Evolutionary conservation across 306 rosid genomes (phyloP), one percentile per base, ranked within the genome.

Genomic region (Fragaria nilgerrensis): DNA sequence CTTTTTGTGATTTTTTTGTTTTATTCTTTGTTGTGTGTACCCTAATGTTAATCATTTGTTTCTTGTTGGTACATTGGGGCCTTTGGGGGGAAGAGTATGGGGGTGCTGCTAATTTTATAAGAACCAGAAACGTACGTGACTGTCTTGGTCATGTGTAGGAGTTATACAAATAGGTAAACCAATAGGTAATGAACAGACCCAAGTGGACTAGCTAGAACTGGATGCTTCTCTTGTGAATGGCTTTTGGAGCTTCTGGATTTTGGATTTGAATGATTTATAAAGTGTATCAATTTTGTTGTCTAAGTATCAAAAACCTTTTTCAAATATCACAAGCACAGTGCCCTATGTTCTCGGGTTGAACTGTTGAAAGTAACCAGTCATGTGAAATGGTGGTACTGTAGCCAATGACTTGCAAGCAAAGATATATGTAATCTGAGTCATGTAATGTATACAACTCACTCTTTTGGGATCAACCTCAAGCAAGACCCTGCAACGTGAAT

Each of bases 1-100:
- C 16, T 4, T 8, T 27, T 20, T 75, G 69, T 37, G 50, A 16
- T 50, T 77, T 74, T 50, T 77, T 74, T 82, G 83, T 82, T 77
- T 83, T 70, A 80, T 82, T 52, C 72, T 20, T 1, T 83, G 85
- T 41, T 75, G 64, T 2, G 85, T 86, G 79, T 52, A 62, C 70
- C 77, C 50, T 47, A 52, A 56, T 71, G 64, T 72, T 14, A 73
- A 59, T 34, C 47, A 64, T 7, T 41, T 56, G 73, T 65, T 71
- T 69, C 77, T 75, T 43, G n/a, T 59, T 41, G 69, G 45, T 75
- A 72, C 12, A 29, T 22, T 70, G 41, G 11, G 41, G 1, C 41
- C 0, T 5, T 34, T 37, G 41, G 56, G 75, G 16, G 39, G 34
- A 56, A 9, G 29, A 22, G 25, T 22, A 58, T 25, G 37, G 19